Evolutionary conservation across 2,329 filamentous ascomycete genomes (phyloP), one percentile per base, ranked within the genome.

Genomic region (Magnaporthales sp.): DNA sequence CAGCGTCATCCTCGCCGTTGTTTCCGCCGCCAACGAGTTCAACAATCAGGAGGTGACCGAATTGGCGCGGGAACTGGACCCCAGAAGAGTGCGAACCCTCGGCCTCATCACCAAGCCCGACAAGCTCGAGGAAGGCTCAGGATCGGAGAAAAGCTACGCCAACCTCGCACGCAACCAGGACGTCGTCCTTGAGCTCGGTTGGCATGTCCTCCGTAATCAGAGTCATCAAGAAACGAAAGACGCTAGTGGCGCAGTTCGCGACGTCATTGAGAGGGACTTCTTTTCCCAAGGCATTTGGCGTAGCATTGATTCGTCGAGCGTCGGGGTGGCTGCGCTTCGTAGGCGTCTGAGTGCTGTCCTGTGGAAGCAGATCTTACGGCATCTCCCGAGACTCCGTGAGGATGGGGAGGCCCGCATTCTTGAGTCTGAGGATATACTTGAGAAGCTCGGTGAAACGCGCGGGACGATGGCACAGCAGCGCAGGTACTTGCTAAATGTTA

Each of bases 41-140:
- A 83, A 84, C 6, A 83, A 86, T 32, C 88, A 91, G 70, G 76
- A 80, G 10, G 81, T 91, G 4, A 75, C 86, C 0, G 78, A 83
- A 13, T 71, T 81, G 58, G 79, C 84, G 13, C 80, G 83, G 7
- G 69, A 73, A 63, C 69, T 72, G 10, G 75, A 77, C 29, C 70
- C 71, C 0, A 27, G 67, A 0, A 74, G 78, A 1, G 29, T 56
- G 0, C 81, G 84, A 2, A 87, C 84, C 0, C 71, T 87, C 0
- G 84, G 84, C 2, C 79, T 87, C 67, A 82, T 87, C 68, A 88
- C 86, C 0, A 87, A 87, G 71, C 84, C 84, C 0, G 84, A 87
- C 68, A 73, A 69, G 4, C 67, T 77, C 15, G 70, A 72, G 5
- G 64, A 67, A 0, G 77, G 76, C 1, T 81, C 81, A 0, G 77